phyloP scores from a whole-genome alignment of 306 rosid species.

The Albizia julibrissin region DNA sequence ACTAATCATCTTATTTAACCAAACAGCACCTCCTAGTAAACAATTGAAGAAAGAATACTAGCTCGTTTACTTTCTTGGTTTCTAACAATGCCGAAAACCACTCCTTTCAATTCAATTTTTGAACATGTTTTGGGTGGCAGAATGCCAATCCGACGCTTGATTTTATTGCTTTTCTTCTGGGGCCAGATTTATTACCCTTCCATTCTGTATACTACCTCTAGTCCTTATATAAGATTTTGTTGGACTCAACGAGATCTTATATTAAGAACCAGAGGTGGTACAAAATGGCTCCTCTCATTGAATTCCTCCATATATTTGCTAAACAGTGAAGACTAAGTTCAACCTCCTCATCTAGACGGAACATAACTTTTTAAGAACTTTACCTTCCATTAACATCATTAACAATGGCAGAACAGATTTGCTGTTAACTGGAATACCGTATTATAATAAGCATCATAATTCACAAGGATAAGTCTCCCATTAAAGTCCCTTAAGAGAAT shows the following conservation, averaged over 20 bases:
- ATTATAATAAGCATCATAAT: constrained; percentile 9
- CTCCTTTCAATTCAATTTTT: too few species aligned
- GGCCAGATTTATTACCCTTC: neutral
- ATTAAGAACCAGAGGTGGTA: too few species aligned
- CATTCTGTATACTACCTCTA: neutral
- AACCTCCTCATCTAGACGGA: constrained; percentile 9
- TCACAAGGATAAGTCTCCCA: constrained; percentile 7
- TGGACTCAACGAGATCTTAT: too few species aligned
- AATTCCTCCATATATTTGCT: neutral
- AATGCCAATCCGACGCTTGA: neutral
- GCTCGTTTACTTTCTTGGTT: neutral
- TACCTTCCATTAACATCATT: neutral
- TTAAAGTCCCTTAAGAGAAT: neutral
- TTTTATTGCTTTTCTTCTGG: neutral
- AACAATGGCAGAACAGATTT: neutral
- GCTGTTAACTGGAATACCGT: constrained; percentile 2
- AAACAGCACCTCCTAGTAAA: neutral
- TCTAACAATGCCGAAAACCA: neutral
- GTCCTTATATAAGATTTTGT: too few species aligned
- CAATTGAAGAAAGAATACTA: neutral
- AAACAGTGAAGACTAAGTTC: neutral
- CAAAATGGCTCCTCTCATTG: neutral
- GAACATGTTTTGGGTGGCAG: too few species aligned
- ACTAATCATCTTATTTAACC: constrained; percentile 6
- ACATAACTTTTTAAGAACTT: neutral